A percentile compares a stretch with the other conserved stretches of the same genome.
Evolutionary conservation across 2,329 filamentous ascomycete species (phyloP).

Genomic region (Endocalyx cinctus): DNA sequence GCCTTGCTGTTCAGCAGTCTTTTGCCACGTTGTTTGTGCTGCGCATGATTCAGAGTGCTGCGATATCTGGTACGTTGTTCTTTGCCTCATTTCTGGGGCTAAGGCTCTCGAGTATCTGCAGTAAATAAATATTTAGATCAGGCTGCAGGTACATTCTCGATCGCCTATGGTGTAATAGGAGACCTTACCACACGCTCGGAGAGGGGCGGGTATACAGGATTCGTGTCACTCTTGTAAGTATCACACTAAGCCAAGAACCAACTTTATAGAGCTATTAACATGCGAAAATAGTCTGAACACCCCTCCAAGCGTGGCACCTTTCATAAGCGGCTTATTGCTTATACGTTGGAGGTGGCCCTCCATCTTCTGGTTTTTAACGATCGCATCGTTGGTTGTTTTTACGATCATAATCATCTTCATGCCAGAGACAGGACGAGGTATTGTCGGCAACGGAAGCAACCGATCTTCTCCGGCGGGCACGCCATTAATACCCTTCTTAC

Average conservation of each 20-base stretch:
- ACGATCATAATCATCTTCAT: constrained; percentile 5
- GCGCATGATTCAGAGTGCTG: constrained; percentile 35
- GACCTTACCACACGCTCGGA: constrained; percentile 1
- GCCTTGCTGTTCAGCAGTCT: constrained; percentile 27
- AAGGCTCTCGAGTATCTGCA: background rate
- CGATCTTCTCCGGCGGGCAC: background rate
- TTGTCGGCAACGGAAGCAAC: constrained; percentile 6
- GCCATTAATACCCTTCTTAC: background rate
- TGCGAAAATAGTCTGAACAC: constrained; percentile 4
- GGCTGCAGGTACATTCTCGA: constrained; percentile 1
- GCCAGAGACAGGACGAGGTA: constrained; percentile 2
- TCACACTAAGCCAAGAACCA: background rate
- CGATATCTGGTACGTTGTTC: constrained; percentile 20
- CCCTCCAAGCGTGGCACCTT: constrained; percentile 5
- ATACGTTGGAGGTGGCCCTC: constrained; percentile 6
- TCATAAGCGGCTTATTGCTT: constrained; percentile 8
- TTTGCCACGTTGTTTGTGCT: constrained; percentile 33
- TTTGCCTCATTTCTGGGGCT: background rate
- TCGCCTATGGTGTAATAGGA: constrained; percentile 1
- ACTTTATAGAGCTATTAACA: too few species aligned
- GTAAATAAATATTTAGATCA: too few species aligned
- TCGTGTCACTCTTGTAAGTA: constrained; percentile 2
- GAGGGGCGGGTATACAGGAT: constrained; percentile 2
- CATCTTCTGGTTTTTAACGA: constrained; percentile 10
- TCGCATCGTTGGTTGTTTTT: constrained; percentile 1